Percentiles rank a stretch among this genome's conserved stretches.
These are phyloP conservation scores for Kluyveromyces aestuarii DNA, from an alignment of 805 yeast species.

Conservation along the genomic window DNA sequence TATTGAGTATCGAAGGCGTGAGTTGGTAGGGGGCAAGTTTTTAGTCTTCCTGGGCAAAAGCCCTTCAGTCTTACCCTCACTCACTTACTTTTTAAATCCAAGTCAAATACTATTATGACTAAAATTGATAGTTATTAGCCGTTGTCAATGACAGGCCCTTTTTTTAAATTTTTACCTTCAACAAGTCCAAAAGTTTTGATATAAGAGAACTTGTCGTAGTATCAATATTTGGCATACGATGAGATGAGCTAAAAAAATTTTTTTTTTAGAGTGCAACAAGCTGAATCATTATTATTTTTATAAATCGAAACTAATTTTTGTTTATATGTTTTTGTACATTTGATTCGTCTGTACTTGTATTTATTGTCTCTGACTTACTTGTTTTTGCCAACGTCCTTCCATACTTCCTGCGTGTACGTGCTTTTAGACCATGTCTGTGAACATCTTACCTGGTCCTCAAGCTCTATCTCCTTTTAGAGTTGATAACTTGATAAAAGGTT, in stretches of 20 bases:
- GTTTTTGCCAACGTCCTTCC: background rate
- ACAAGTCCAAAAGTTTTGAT: background rate
- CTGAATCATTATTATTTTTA: background rate
- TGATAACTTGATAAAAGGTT: conserved; percentile 57
- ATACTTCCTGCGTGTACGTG: background rate
- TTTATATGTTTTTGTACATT: background rate
- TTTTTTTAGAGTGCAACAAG: background rate
- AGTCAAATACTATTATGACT: background rate
- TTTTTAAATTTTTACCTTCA: background rate
- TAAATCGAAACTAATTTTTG: background rate
- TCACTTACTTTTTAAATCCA: background rate
- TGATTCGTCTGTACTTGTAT: background rate
- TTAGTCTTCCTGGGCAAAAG: too few species aligned
- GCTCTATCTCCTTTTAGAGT: conserved; percentile 87
- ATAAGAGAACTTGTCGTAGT: background rate
- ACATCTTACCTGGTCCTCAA: conserved; percentile 74
- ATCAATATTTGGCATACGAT: background rate
- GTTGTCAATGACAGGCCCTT: background rate
- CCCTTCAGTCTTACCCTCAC: background rate
- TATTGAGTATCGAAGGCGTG: too few species aligned
- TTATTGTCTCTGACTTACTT: background rate
- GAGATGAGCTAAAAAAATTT: background rate
- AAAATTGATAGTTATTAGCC: background rate
- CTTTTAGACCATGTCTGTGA: conserved; percentile 30
- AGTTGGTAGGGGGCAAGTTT: too few species aligned